Percentiles rank a stretch among this genome's conserved stretches.
Conservation (phyloP, 1,139 yeast species). For the Candida dubliniensis region DNA sequence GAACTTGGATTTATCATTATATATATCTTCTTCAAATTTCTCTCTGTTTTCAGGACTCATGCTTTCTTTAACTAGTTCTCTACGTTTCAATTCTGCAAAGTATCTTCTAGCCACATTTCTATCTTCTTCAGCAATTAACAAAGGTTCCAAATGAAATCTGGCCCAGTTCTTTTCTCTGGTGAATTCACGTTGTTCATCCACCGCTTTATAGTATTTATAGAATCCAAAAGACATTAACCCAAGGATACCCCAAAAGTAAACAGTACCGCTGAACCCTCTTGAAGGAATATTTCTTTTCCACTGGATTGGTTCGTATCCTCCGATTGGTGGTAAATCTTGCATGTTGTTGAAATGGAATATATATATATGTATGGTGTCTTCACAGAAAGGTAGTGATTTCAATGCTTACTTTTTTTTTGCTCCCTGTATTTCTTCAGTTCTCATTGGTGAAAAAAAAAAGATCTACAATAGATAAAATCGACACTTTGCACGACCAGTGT, state of each 20-base stretch:
- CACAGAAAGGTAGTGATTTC: not conserved
- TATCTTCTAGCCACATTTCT: conserved; percentile 76
- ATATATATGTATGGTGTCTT: not conserved
- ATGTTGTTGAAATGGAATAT: conserved; percentile 18
- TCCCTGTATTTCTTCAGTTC: not conserved
- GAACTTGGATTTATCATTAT: conserved; percentile 47
- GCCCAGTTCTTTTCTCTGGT: conserved; percentile 79
- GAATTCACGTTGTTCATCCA: conserved; percentile 75
- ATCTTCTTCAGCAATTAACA: conserved; percentile 80
- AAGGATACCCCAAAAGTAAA: conserved; percentile 64
- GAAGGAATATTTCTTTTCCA: conserved; percentile 88
- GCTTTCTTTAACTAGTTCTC: conserved; percentile 49
- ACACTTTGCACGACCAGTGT: not conserved
- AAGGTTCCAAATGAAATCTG: conserved; percentile 69
- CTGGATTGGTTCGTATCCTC: conserved; percentile 84
- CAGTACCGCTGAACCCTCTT: conserved; percentile 77
- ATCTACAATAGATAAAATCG: not conserved
- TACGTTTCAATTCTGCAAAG: conserved; percentile 66
- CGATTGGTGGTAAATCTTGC: conserved; percentile 88
- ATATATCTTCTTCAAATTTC: conserved; percentile 45
- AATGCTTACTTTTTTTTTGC: conserved; percentile 1
- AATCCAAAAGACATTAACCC: conserved; percentile 73
- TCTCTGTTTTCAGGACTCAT: conserved; percentile 43
- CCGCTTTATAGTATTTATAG: conserved; percentile 65
- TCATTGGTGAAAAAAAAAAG: not conserved